Evolutionary conservation across 805 yeast species (phyloP), one percentile per base, ranked within the genome.

Genomic region (Candida xiaguanensis): DNA sequence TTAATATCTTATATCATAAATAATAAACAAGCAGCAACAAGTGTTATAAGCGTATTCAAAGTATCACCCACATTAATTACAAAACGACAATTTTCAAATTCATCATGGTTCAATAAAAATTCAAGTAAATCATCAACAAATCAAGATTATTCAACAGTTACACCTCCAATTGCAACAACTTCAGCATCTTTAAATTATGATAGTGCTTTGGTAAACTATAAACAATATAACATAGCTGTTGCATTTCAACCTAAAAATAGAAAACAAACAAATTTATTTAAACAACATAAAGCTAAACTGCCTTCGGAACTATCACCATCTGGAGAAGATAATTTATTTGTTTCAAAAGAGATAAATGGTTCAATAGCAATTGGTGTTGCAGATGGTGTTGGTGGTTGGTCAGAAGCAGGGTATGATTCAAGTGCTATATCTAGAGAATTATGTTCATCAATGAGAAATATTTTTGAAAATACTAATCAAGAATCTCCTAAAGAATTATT

Each of bases 371-470:
- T 80, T n/a, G 95, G 91, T 16, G 93, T 85, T 3, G 84, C 96
- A 5, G 99, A 91, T 63, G 99, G 99, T 11, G 98, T 93, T 3
- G 98, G 98, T 12, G 98, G 98, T 3, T 91, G 98, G 97, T 77
- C 85, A 1, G 93, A 86, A 44, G 82, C 85, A 34, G 97, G 97
- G 0, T 84, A 79, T 51, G 96, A 91, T 58, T 85, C 96, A 2
- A 76, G 88, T 42, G 91, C 91, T 6, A 85, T 91, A 43, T 81
- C 93, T 29, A 72, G 95, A 49, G 93, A 86, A 50, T 63, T 91
- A 28, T 83, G 95, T 47, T 62, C 62, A 5, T 67, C 77, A 3
- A 70, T 87, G 53, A 69, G 72, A 14, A 54, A 61, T 2, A 49
- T 45, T 14, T 80, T 65, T 47, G 36, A 41, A 36, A 39, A 18